Conservation (phyloP, 768 basidiomycete species). For the Amanita brunnescens region DNA sequence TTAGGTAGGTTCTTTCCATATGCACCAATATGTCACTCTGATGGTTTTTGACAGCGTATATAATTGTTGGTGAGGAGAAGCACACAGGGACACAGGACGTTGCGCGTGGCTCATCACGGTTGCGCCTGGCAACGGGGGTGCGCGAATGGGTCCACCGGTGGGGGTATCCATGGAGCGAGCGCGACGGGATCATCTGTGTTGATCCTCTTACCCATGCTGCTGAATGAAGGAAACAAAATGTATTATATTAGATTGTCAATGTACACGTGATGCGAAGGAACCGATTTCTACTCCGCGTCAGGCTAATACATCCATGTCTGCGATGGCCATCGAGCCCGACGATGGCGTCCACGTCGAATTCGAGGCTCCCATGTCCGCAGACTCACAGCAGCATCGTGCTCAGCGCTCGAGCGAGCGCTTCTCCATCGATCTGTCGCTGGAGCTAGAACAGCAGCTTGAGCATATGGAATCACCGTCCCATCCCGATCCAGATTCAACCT, state of each 20-base stretch:
- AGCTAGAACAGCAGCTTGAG: conserved; percentile 71
- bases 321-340: neutral
- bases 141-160: conserved; percentile 89
- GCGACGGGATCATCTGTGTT: conserved; percentile 83
- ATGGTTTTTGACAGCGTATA: conserved; percentile 50
- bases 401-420: conserved; percentile 24
- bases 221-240: conserved; percentile 26
- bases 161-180: conserved; percentile 95
- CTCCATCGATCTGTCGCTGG: conserved; percentile 74
- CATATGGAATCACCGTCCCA: conserved; percentile 48
- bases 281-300: neutral
- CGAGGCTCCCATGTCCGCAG: neutral
- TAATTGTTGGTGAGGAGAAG: conserved; percentile 93
- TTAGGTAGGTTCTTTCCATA: conserved; percentile 43
- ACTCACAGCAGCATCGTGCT: neutral
- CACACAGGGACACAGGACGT: conserved; percentile 90
- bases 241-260: neutral
- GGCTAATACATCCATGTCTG: neutral
- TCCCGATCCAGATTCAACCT: conserved; percentile 12
- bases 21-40: neutral
- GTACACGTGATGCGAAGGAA: neutral
- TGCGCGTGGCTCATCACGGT: conserved; percentile 71
- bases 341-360: neutral
- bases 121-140: conserved; percentile 77
- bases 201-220: conserved; percentile 72